Evolutionary conservation across 768 basidiomycete genomes (phyloP).

Genomic region (Phanerodontia chrysosporium): DNA sequence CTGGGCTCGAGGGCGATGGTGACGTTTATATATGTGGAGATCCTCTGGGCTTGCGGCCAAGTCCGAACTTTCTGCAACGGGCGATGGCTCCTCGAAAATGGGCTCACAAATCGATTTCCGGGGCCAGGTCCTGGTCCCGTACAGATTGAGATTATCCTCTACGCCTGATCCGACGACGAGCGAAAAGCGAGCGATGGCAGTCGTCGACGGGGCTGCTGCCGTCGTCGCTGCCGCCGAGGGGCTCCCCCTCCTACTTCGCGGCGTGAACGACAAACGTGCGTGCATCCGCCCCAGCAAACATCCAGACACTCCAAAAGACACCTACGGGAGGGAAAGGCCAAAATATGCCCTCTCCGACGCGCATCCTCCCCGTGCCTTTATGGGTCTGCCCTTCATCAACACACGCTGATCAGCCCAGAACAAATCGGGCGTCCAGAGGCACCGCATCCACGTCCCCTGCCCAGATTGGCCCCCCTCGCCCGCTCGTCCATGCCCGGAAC

Average conservation of each 20-base stretch:
- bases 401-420: background rate
- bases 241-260: background rate
- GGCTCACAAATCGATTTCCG: constrained; percentile 36
- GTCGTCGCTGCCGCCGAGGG: background rate
- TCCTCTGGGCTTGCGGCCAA: constrained; percentile 20
- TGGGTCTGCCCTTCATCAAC: background rate
- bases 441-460: background rate
- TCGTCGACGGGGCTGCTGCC: background rate
- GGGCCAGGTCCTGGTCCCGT: background rate
- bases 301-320: background rate
- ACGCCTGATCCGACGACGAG: constrained; percentile 7
- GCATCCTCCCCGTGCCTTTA: background rate
- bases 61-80: constrained; percentile 25
- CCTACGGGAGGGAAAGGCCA: background rate
- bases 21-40: constrained; percentile 51
- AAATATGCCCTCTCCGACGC: background rate
- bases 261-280: constrained; percentile 16
- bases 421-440: background rate
- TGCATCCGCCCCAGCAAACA: constrained; percentile 10
- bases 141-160: constrained; percentile 4
- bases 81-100: constrained; percentile 43
- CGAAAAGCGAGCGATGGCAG: constrained; percentile 13
- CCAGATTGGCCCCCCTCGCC: background rate
- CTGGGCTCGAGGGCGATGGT: constrained; percentile 51
- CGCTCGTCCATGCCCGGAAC: background rate